Percentiles rank a stretch among this genome's conserved stretches.
These are phyloP conservation scores for Cladosporium phlei DNA, from an alignment of 2,329 filamentous ascomycete species.

Conservation along the genomic window DNA sequence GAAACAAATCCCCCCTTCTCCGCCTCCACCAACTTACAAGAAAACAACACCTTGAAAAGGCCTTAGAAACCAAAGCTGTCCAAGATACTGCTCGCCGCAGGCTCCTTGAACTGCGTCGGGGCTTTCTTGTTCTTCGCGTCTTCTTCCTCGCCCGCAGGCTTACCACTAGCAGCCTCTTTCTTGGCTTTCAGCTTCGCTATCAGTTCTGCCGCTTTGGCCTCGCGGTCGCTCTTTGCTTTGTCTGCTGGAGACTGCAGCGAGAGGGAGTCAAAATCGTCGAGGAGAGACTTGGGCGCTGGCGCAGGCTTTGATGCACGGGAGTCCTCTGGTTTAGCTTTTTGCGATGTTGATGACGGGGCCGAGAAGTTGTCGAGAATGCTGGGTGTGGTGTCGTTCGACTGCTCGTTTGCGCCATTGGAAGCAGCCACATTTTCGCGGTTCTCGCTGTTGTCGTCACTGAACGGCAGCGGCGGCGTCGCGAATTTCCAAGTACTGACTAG, in stretches of 20 bases:
- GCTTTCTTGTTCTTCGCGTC: slow-evolving; percentile 54
- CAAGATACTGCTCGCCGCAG: slow-evolving; percentile 80
- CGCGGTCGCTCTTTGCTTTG: slow-evolving; percentile 21
- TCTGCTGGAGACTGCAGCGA: slow-evolving; percentile 15
- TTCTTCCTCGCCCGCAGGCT: slow-evolving; percentile 21
- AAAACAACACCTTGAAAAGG: no score
- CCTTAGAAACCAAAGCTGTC: slow-evolving; percentile 86
- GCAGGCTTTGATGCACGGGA: slow-evolving; percentile 14
- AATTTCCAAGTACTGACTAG: slow-evolving; percentile 83
- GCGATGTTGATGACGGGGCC: not conserved
- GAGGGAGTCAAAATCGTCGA: slow-evolving; percentile 20
- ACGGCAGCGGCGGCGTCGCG: slow-evolving; percentile 8
- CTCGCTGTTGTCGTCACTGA: not conserved
- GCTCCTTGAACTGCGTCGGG: slow-evolving; percentile 82
- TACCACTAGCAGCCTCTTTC: slow-evolving; percentile 28
- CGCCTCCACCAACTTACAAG: no score
- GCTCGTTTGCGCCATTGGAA: not conserved
- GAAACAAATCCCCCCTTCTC: no score
- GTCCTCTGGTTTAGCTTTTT: slow-evolving; percentile 18
- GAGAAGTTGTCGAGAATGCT: slow-evolving; percentile 21
- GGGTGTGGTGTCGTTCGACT: slow-evolving; percentile 4
- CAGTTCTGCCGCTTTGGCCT: slow-evolving; percentile 28
- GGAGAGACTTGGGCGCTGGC: slow-evolving; percentile 15
- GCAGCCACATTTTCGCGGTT: slow-evolving; percentile 14
- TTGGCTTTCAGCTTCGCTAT: slow-evolving; percentile 40